A percentile compares a stretch with the other conserved stretches of the same genome.
These are phyloP conservation scores for Polygonum aviculare DNA, from an alignment of 148 eudicot genomes.

Conservation along the genomic window DNA sequence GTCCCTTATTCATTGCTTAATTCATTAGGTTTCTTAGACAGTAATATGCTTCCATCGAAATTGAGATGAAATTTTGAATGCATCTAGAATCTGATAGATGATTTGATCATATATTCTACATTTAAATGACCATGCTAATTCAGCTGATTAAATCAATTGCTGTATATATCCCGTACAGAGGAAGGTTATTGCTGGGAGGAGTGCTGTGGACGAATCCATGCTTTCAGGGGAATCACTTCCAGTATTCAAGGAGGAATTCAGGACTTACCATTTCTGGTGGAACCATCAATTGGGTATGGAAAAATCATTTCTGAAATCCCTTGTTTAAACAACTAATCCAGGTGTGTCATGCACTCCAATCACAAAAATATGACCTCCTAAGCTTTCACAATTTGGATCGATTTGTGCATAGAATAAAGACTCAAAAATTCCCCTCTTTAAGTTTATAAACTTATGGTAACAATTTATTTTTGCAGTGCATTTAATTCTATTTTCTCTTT, in stretches of 20 bases:
- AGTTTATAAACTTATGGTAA: background rate
- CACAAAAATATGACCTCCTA: background rate
- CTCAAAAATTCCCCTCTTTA: background rate
- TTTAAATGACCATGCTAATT: background rate
- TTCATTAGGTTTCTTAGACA: background rate
- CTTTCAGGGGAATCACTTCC: conserved; percentile 97
- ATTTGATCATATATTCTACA: no score
- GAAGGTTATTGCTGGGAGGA: conserved; percentile 74
- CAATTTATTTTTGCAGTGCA: no score
- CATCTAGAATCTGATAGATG: background rate
- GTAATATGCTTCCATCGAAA: background rate
- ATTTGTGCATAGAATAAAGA: background rate
- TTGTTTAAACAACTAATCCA: background rate
- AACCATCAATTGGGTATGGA: conserved; percentile 86
- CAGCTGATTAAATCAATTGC: background rate
- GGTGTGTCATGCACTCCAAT: background rate
- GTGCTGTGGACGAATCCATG: conserved; percentile 99
- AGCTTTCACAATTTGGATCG: background rate
- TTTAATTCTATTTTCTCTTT: background rate
- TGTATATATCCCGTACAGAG: conserved; percentile 42
- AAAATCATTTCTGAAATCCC: background rate
- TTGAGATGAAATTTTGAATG: background rate
- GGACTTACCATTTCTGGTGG: conserved; percentile 79
- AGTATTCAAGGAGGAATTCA: conserved; percentile 58
- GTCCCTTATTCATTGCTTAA: background rate